Conservation (phyloP, 768 basidiomycete genomes). For the Botryobasidium botryosum region DNA sequence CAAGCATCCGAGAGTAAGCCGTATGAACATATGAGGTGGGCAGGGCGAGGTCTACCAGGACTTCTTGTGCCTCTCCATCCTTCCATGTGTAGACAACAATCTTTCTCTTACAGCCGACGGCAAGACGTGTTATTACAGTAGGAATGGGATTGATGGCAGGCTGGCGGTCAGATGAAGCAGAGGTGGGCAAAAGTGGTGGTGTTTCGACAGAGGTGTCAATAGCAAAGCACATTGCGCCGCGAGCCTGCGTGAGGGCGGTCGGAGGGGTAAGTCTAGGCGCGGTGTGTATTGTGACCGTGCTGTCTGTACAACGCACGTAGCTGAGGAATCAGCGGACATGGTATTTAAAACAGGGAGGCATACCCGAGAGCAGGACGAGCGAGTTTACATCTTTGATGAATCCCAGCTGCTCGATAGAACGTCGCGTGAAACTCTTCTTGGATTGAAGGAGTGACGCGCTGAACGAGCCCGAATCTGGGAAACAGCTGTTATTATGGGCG, state of each 20-base stretch:
- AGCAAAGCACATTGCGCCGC: constrained; percentile 70
- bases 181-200: constrained; percentile 12
- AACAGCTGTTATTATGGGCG: background rate
- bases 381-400: constrained; percentile 76
- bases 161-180: background rate
- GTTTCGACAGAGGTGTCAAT: constrained; percentile 45
- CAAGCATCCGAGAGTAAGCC: background rate
- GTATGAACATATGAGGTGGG: constrained; percentile 1
- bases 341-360: constrained; percentile 10
- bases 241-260: constrained; percentile 56
- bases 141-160: constrained; percentile 29
- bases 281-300: constrained; percentile 54
- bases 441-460: constrained; percentile 36
- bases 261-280: constrained; percentile 55
- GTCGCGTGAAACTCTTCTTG: constrained; percentile 46
- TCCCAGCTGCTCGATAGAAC: constrained; percentile 75
- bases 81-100: constrained; percentile 75
- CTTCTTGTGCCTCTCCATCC: constrained; percentile 61
- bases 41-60: constrained; percentile 31
- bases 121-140: constrained; percentile 51
- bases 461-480: constrained; percentile 20
- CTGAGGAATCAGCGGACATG: background rate
- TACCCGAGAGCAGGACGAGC: constrained; percentile 71
- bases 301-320: constrained; percentile 31
- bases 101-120: constrained; percentile 74